Evolutionary conservation across 805 yeast species (phyloP).

Genomic region (Yamadazyma laniorum): DNA sequence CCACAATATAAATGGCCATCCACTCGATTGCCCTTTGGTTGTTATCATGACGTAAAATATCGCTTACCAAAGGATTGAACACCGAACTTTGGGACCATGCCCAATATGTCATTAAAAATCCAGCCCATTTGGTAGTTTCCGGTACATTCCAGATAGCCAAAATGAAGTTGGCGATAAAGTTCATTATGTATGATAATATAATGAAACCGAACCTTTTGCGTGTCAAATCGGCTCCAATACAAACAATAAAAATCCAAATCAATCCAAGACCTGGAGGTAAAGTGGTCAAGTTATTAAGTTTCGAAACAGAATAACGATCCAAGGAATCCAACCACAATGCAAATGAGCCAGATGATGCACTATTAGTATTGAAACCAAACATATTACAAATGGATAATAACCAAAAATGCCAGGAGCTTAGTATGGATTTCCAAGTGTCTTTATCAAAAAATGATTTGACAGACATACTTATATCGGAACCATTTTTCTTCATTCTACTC

Average conservation of each 20-base stretch:
- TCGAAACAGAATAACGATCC: conserved; percentile 40
- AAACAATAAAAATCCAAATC: conserved; percentile 43
- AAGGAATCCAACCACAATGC: conserved; percentile 29
- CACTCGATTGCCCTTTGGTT: conserved; percentile 22
- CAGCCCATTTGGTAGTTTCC: conserved; percentile 22
- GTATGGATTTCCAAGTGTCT: conserved; percentile 25
- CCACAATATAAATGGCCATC: conserved; percentile 18
- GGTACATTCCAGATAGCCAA: conserved; percentile 22
- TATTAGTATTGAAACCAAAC: conserved; percentile 31
- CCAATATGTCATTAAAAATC: conserved; percentile 18
- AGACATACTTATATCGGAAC: conserved; percentile 18
- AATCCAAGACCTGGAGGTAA: conserved; percentile 62
- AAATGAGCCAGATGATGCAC: conserved; percentile 30
- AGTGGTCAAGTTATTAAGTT: conserved; percentile 50
- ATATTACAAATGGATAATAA: conserved; percentile 23
- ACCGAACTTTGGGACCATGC: conserved; percentile 22
- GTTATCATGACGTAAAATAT: conserved; percentile 20
- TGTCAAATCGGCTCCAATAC: conserved; percentile 52
- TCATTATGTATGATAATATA: conserved; percentile 19
- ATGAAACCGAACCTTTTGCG: conserved; percentile 20
- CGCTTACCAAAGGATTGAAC: conserved; percentile 20
- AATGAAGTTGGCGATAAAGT: conserved; percentile 18
- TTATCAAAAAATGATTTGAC: conserved; percentile 23
- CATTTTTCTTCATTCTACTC: conserved; percentile 22
- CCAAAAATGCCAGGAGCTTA: conserved; percentile 34